phyloP scores from a whole-genome alignment of 257 asterid species.

The Primulina eburnea region DNA sequence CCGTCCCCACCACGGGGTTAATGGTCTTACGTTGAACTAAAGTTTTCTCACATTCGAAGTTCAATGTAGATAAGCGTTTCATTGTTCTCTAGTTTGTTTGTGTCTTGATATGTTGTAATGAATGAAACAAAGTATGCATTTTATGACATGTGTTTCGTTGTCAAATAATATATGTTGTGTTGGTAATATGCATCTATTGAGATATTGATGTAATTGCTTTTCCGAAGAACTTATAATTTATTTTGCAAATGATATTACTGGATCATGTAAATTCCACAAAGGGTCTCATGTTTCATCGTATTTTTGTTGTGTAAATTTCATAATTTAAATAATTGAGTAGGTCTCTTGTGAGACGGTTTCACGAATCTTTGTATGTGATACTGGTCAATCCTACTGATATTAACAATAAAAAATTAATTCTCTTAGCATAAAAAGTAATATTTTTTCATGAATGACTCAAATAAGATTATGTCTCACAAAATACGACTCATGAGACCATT shows the following conservation, averaged over 20 bases:
- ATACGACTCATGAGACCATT: too few species aligned
- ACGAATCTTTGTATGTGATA: too few species aligned
- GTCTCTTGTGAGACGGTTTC: too few species aligned
- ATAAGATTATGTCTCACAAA: too few species aligned
- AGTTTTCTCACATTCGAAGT: conserved; percentile 10
- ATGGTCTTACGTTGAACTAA: conserved; percentile 44
- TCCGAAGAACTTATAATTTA: neutral
- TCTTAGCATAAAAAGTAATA: too few species aligned
- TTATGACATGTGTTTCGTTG: conserved; percentile 2
- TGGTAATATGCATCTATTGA: conserved; percentile 18
- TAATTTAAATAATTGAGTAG: too few species aligned
- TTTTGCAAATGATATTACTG: neutral
- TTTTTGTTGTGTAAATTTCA: too few species aligned
- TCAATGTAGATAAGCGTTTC: neutral
- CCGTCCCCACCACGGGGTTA: conserved; percentile 45
- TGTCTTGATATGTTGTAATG: conserved; percentile 10
- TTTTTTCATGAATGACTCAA: too few species aligned
- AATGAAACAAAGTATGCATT: conserved; percentile 12
- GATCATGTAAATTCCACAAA: neutral
- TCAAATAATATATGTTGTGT: conserved; percentile 21
- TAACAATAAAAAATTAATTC: too few species aligned
- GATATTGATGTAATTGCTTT: conserved; percentile 22
- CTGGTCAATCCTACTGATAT: too few species aligned
- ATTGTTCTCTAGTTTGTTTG: conserved; percentile 13
- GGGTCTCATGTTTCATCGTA: too few species aligned